Conservation (phyloP, 805 yeast species). For the Teunomyces gatunensis region DNA sequence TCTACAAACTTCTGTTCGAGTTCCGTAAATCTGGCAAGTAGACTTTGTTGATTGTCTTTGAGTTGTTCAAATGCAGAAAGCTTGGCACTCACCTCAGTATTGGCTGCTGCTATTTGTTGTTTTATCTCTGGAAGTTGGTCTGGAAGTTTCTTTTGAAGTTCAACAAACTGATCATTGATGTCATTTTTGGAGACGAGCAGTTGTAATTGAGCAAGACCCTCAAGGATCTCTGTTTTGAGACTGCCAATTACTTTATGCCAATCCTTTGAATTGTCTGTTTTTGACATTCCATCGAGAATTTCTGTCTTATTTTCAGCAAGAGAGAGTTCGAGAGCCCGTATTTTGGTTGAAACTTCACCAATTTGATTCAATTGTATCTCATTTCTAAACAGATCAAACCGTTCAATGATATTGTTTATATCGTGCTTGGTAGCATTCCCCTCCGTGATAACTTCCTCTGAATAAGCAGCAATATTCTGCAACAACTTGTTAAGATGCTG, state of each 20-base stretch:
- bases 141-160: neutral
- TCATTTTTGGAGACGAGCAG: neutral
- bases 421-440: constrained; percentile 36
- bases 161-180: neutral
- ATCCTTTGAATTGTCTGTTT: neutral
- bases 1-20: neutral
- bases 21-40: neutral
- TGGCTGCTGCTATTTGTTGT: neutral
- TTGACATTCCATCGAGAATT: neutral
- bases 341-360: neutral
- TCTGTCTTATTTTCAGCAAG: neutral
- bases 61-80: neutral
- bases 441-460: constrained; percentile 33
- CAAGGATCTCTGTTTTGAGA: neutral
- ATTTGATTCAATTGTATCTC: constrained; percentile 1
- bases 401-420: constrained; percentile 18
- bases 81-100: neutral
- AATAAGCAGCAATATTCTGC: constrained; percentile 31
- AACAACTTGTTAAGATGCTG: constrained; percentile 34
- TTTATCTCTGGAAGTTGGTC: neutral
- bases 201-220: neutral
- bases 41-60: neutral
- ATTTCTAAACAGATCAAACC: constrained; percentile 14
- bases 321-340: neutral
- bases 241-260: neutral